Base-by-base conservation (phyloP, 2,329 filamentous ascomycete species). In the Talaromyces pinophilus region DNA sequence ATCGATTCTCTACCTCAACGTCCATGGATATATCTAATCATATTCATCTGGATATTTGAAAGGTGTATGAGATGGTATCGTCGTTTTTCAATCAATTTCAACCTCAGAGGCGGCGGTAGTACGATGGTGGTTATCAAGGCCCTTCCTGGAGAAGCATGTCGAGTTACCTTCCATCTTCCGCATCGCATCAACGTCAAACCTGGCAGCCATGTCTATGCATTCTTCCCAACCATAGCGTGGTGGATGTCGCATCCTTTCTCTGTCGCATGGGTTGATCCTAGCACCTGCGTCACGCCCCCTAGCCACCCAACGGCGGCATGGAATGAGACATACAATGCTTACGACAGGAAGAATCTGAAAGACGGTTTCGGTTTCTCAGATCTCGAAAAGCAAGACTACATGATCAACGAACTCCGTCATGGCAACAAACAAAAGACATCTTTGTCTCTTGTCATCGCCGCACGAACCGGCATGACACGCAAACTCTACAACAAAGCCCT, bases 391-490 rank as follows among this genome's bases (percentile, higher is more conserved):
- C 52, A 50, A 52, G 42, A 62, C 33, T 60, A 42, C 22, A 42
- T 30, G 19, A 15, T 65, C 19, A 40, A 52, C 33, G 46, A 52
- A 22, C 42, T 46, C 71, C 40, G 57, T 62, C 25, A 46, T 48
- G 55, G 71, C 64, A 67, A 44, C 28, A 67, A 72, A 40, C 67
- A 73, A 71, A 72, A 71, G 63, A 81, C 79, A 7, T 72, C 73
- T 62, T 81, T 89, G 70, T 85, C 84, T 42, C 82, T 90, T 63
- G 82, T 90, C 71, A 82, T 87, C 73, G 81, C 83, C 66, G 86
- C 85, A 50, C 83, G 85, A n/a, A 84, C 85, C n/a, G 87, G 87
- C 68, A 85, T 90, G 80, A 90, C 87, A 19, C 80, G 84, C 63
- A 81, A 83, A 62, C 82, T 90, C 50, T 88, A 86, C 81, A 82